Evolutionary conservation across 208 protist genomes (phyloP).

Genomic region (Crithidia acanthocephali): DNA sequence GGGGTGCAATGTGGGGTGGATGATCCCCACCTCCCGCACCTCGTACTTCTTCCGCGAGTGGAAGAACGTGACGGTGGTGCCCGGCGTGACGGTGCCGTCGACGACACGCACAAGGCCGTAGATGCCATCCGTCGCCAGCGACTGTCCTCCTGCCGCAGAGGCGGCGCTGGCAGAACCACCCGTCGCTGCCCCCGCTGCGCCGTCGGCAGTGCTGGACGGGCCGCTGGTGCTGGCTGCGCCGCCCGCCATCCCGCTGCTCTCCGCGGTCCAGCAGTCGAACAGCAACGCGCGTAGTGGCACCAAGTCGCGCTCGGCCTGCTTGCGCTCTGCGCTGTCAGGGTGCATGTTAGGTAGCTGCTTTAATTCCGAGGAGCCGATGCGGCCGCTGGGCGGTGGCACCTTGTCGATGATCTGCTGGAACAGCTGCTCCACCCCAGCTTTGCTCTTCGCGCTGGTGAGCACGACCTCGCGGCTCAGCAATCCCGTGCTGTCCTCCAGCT

Average conservation of each 20-base stretch:
- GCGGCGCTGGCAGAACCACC: neutral
- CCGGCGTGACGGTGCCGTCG: conserved; percentile 89
- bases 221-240: conserved; percentile 6
- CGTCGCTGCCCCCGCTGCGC: neutral
- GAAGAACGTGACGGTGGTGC: conserved; percentile 70
- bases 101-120: conserved; percentile 89
- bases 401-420: conserved; percentile 92
- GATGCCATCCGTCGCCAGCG: conserved; percentile 47
- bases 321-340: conserved; percentile 52
- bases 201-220: neutral
- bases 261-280: conserved; percentile 96
- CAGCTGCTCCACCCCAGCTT: conserved; percentile 86
- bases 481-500: conserved; percentile 91
- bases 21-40: conserved; percentile 94
- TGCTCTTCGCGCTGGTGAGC: conserved; percentile 93
- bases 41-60: conserved; percentile 73
- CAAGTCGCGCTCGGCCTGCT: conserved; percentile 51
- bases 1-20: conserved; percentile 92
- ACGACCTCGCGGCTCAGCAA: conserved; percentile 87
- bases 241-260: conserved; percentile 89
- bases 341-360: conserved; percentile 74
- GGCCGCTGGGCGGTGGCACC: conserved; percentile 79
- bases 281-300: conserved; percentile 94
- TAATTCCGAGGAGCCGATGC: conserved; percentile 75
- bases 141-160: conserved; percentile 16